Evolutionary conservation across 768 basidiomycete genomes (phyloP).

Genomic region (Tylopilus rubrobrunneus): DNA sequence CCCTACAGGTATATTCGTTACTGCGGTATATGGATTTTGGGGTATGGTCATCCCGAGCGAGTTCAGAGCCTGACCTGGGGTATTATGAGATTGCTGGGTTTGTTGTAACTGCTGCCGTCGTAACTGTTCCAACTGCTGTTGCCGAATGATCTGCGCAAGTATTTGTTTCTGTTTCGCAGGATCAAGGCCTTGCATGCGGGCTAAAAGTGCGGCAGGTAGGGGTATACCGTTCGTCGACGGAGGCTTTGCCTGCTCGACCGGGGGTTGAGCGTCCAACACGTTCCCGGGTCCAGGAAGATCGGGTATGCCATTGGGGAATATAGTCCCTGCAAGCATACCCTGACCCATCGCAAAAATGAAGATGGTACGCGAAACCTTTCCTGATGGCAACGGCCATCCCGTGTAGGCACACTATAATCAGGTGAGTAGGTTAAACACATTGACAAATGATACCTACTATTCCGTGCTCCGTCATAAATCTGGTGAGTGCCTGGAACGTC

Average conservation of each 20-base stretch:
- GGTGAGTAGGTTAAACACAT: conserved; percentile 1
- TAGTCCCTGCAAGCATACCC: conserved; percentile 38
- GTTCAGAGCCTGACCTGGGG: conserved; percentile 14
- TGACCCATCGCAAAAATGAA: conserved; percentile 42
- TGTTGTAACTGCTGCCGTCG: conserved; percentile 27
- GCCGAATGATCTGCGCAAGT: conserved; percentile 10
- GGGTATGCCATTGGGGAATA: conserved; percentile 55
- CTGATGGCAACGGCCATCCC: conserved; percentile 46
- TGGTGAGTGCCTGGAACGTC: conserved; percentile 39
- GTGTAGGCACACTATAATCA: conserved; percentile 44
- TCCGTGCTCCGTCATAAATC: conserved; percentile 40
- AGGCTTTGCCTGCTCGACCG: conserved; percentile 5
- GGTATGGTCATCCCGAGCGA: conserved; percentile 13
- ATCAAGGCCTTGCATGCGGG: conserved; percentile 24
- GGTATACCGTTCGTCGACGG: not conserved
- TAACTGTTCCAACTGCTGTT: conserved; percentile 18
- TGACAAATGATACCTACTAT: conserved; percentile 38
- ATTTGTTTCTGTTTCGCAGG: conserved; percentile 20
- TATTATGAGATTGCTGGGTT: conserved; percentile 13
- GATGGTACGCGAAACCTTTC: conserved; percentile 40
- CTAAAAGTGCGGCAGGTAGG: conserved; percentile 11
- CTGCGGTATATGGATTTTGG: conserved; percentile 3
- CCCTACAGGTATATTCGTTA: conserved; percentile 13
- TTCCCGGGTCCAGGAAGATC: conserved; percentile 29
- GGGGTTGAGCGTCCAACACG: conserved; percentile 4